Evolutionary conservation across 2,329 filamentous ascomycete genomes (phyloP).

Genomic region (Alternaria ventricosa): DNA sequence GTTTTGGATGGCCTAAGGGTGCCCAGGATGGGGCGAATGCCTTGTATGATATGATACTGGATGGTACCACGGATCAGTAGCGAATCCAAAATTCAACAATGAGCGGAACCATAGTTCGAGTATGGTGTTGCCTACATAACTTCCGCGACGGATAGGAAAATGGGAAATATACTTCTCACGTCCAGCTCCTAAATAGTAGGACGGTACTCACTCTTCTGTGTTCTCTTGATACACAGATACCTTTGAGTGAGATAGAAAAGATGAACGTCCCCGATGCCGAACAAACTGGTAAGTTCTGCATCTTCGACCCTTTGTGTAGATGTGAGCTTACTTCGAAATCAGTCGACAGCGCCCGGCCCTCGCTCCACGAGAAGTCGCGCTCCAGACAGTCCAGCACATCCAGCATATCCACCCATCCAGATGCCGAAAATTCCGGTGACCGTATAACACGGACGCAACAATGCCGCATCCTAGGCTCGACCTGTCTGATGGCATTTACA

Average conservation of each 20-base stretch:
- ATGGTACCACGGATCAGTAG: background rate
- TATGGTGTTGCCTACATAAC: background rate
- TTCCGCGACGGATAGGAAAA: background rate
- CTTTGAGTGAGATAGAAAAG: background rate
- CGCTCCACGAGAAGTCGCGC: background rate
- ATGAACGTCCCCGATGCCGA: background rate
- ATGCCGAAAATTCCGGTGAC: conserved; percentile 12
- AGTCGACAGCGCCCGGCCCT: background rate
- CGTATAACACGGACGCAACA: conserved; percentile 23
- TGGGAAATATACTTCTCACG: background rate
- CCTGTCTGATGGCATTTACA: conserved; percentile 21
- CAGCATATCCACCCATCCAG: background rate
- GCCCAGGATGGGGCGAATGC: no score
- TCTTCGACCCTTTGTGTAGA: background rate
- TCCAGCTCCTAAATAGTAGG: background rate
- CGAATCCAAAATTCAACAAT: background rate
- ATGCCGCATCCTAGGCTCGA: conserved; percentile 16
- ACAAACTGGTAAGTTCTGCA: background rate
- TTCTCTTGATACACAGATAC: no score
- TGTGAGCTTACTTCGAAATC: background rate
- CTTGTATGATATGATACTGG: background rate
- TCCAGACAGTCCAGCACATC: background rate
- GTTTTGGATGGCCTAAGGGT: background rate
- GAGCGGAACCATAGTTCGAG: background rate
- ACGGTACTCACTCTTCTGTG: background rate